phyloP scores from a whole-genome alignment of 169 alveolate species.

The Plasmodium gallinaceum region DNA sequence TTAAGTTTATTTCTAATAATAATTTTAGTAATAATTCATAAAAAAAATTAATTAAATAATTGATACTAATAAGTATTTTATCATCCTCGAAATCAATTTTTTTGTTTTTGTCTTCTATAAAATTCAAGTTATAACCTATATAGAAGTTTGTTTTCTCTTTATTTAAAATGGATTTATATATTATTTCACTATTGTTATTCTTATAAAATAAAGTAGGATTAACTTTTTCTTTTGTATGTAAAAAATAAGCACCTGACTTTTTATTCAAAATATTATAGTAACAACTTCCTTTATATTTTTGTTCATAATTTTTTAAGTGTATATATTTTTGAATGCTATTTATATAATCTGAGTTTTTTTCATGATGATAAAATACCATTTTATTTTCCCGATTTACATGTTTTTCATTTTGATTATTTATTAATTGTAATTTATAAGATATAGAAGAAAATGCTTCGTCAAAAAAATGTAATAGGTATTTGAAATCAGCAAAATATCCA shows the following conservation, averaged over 20 bases:
- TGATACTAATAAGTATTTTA: neutral
- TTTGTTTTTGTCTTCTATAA: neutral
- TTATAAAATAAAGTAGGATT: no score
- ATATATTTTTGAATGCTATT: neutral
- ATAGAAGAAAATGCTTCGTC: conserved; percentile 1
- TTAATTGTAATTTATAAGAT: neutral
- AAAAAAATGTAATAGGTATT: neutral
- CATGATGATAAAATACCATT: neutral
- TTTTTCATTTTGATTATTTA: neutral
- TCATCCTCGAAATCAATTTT: conserved; percentile 2
- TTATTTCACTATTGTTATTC: no score
- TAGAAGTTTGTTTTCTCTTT: no score
- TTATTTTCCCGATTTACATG: neutral
- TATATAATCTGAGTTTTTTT: neutral
- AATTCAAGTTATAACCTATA: neutral
- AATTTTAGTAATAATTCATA: conserved; percentile 46
- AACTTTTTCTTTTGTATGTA: no score
- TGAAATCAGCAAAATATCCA: conserved; percentile 34
- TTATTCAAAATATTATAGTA: no score
- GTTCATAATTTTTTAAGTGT: neutral
- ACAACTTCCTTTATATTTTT: no score
- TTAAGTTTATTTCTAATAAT: conserved; percentile 48
- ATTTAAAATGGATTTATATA: no score
- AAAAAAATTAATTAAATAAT: conserved; percentile 39
- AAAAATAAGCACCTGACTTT: no score